Evolutionary conservation across 2,329 filamentous ascomycete genomes (phyloP), one percentile per base, ranked within the genome.

Genomic region (Cladophialophora psammophila): DNA sequence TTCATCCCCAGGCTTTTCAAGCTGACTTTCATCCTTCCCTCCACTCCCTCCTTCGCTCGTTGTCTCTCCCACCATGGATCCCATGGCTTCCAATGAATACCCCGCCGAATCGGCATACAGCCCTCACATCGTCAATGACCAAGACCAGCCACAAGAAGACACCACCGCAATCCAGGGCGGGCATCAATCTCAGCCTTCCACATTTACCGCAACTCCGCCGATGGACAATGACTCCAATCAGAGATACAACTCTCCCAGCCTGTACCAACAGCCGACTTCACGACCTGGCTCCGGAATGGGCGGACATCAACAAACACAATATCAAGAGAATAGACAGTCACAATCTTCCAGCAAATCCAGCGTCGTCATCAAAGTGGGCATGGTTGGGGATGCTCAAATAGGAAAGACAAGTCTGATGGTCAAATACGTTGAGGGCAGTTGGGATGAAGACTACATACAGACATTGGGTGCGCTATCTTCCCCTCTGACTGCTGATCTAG

Each of bases 381-480:
- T 99, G 95, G 95, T 99, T 54, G 95, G 95, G 55, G 95, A 99
- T 82, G 95, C 95, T 65, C 95, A 99, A 81, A 99, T 99, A 74
- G 95, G 95, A 77, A 99, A 99, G 87, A 99, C 95, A 18, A 97
- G 94, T 71, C 82, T 99, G 77, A 99, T 99, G 95, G 95, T 99
- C 76, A 99, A 99, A 80, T 99, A 99, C 77, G 95, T 99, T 64
- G 95, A 99, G 82, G 95, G 95, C 67, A 97, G 94, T 80, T 99
- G 95, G 93, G 95, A 99, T 79, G 95, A 99, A 82, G 95, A 99
- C 79, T 99, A 99, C 80, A 99, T 99, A 76, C 95, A 99, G 82
- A 99, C 95, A 26, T 83, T 99, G 53, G 95, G 88, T 90, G 80
- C 69, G 83, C 34, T 26, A 9, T 38, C 34, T 53, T 35, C 6